These are phyloP conservation scores for Auriscalpium microsporum DNA, from an alignment of 768 basidiomycete genomes.

Conservation along the genomic window DNA sequence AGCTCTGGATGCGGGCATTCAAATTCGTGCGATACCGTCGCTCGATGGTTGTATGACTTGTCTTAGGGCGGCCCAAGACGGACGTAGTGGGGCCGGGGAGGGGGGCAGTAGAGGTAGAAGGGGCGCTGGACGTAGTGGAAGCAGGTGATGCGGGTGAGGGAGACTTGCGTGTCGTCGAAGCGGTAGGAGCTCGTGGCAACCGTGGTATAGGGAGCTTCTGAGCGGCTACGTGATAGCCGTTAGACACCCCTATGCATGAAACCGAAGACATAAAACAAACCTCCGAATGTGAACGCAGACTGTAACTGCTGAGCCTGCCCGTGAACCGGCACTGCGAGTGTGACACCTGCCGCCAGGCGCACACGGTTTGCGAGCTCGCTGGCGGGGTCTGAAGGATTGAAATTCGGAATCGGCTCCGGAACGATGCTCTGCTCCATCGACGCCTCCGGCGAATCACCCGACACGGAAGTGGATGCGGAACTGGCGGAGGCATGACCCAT, in stretches of 20 bases:
- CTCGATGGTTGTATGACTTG: slow-evolving; percentile 85
- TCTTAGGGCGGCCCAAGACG: slow-evolving; percentile 52
- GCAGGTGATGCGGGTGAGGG: slow-evolving; percentile 32
- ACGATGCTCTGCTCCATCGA: slow-evolving; percentile 10
- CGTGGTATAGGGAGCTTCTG: slow-evolving; percentile 43
- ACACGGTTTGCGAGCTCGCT: slow-evolving; percentile 30
- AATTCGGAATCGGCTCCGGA: background rate
- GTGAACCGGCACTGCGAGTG: slow-evolving; percentile 30
- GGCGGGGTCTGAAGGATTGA: slow-evolving; percentile 20
- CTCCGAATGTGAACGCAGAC: slow-evolving; percentile 13
- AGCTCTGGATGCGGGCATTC: slow-evolving; percentile 75
- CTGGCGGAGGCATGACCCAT: slow-evolving; percentile 32
- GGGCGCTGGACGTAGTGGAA: slow-evolving; percentile 28
- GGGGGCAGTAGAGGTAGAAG: slow-evolving; percentile 13
- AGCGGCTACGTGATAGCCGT: slow-evolving; percentile 7
- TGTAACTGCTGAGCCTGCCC: slow-evolving; percentile 24
- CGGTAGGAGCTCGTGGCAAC: slow-evolving; percentile 29
- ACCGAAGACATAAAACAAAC: background rate
- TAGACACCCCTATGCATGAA: background rate
- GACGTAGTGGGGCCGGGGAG: slow-evolving; percentile 10
- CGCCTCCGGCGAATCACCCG: slow-evolving; percentile 22
- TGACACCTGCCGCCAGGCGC: slow-evolving; percentile 29
- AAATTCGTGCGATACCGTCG: slow-evolving; percentile 83
- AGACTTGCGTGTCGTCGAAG: slow-evolving; percentile 12
- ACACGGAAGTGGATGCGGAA: slow-evolving; percentile 30